These are phyloP conservation scores for Talaromyces marneffei DNA, from an alignment of 2,329 filamentous ascomycete genomes.

Conservation along the genomic window DNA sequence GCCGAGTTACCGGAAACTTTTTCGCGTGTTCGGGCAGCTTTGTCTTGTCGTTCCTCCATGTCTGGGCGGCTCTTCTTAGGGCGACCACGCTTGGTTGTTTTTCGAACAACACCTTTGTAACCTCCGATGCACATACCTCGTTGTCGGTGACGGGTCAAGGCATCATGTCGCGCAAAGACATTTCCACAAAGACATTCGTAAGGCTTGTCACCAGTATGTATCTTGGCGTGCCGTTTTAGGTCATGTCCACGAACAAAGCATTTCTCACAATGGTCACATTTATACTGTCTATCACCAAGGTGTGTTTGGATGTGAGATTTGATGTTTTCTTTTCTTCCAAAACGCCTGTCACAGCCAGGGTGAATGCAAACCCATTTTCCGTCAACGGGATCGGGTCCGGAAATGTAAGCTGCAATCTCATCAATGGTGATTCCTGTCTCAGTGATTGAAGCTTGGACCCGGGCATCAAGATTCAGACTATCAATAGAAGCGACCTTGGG, in stretches of 20 bases:
- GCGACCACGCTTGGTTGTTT: slow-evolving; percentile 60
- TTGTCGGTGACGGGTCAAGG: slow-evolving; percentile 87
- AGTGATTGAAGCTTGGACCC: slow-evolving; percentile 57
- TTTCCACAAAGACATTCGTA: slow-evolving; percentile 93
- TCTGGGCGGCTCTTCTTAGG: slow-evolving; percentile 59
- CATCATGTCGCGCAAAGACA: slow-evolving; percentile 90
- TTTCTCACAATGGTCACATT: slow-evolving; percentile 88
- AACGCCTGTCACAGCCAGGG: slow-evolving; percentile 76
- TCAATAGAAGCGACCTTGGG: slow-evolving; percentile 42
- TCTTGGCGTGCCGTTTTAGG: slow-evolving; percentile 94
- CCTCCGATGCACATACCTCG: slow-evolving; percentile 95
- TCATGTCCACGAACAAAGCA: slow-evolving; percentile 97
- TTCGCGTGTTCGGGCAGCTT: slow-evolving; percentile 50
- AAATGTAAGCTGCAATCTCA: slow-evolving; percentile 71
- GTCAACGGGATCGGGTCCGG: slow-evolving; percentile 64
- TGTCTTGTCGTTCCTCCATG: slow-evolving; percentile 52
- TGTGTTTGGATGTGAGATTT: slow-evolving; percentile 98
- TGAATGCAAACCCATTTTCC: slow-evolving; percentile 75
- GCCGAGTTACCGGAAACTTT: slow-evolving; percentile 32
- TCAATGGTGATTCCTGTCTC: slow-evolving; percentile 83
- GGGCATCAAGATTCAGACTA: slow-evolving; percentile 48
- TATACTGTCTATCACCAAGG: slow-evolving; percentile 90
- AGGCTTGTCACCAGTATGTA: slow-evolving; percentile 91
- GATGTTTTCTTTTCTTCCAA: slow-evolving; percentile 98
- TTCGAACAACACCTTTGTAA: slow-evolving; percentile 72